Conservation (phyloP, 352 stramenopile genomes). For the Globisporangium nagaii region DNA sequence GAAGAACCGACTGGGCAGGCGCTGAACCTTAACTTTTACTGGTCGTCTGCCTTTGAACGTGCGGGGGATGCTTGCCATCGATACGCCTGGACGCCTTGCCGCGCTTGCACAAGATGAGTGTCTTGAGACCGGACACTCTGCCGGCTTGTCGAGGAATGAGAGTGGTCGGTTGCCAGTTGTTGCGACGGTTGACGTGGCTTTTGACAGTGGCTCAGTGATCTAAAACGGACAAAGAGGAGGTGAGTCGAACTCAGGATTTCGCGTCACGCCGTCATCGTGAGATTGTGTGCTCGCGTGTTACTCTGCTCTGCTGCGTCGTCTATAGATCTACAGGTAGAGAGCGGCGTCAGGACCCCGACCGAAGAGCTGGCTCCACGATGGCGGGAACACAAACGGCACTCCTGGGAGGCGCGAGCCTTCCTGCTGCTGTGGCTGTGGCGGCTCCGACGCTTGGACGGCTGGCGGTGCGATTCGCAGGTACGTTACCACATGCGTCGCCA, state of each 20-base stretch:
- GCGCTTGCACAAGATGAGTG: neutral
- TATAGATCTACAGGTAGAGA: slow-evolving; percentile 40
- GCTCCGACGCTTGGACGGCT: neutral
- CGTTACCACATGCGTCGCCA: slow-evolving; percentile 43
- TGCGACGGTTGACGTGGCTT: no score
- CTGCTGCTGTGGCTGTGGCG: no score
- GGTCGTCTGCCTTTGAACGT: slow-evolving; percentile 7
- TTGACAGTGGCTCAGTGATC: no score
- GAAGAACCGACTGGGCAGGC: slow-evolving; percentile 15
- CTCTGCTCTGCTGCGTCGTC: neutral
- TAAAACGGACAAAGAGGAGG: neutral
- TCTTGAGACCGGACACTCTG: neutral
- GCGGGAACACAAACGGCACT: slow-evolving; percentile 40
- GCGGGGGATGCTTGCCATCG: neutral
- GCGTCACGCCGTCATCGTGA: neutral
- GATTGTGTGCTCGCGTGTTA: neutral
- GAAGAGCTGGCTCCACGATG: slow-evolving; percentile 66
- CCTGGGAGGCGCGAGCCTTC: neutral
- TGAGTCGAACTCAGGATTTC: neutral
- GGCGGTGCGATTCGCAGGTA: slow-evolving; percentile 31
- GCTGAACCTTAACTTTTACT: slow-evolving; percentile 10
- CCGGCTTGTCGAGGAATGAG: neutral
- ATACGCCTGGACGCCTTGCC: neutral
- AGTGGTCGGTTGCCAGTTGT: neutral
- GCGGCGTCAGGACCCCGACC: slow-evolving; percentile 46